These are phyloP conservation scores for Phytopythium boreale DNA, from an alignment of 352 stramenopile genomes.

Conservation along the genomic window DNA sequence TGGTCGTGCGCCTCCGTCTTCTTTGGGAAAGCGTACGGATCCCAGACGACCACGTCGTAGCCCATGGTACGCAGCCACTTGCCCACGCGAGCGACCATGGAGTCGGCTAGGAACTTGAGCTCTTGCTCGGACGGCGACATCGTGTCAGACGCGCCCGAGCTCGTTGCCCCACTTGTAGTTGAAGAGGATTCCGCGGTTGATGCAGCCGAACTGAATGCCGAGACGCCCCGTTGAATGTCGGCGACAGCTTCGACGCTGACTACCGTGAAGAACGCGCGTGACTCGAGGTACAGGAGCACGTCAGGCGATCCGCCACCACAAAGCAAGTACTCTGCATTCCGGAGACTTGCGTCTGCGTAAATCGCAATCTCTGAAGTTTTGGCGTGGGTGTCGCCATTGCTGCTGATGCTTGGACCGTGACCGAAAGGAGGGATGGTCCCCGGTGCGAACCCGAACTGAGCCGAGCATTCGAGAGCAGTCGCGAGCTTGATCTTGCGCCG, in stretches of 20 bases:
- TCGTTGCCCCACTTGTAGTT: neutral
- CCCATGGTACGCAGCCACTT: conserved; percentile 77
- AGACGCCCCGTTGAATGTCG: conserved; percentile 35
- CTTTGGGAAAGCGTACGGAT: conserved; percentile 29
- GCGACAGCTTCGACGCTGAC: conserved; percentile 26
- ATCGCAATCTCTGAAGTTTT: conserved; percentile 19
- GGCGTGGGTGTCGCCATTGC: neutral
- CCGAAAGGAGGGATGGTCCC: conserved; percentile 65
- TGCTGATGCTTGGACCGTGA: conserved; percentile 15
- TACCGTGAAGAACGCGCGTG: conserved; percentile 38
- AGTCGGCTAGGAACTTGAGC: conserved; percentile 73
- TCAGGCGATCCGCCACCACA: conserved; percentile 46
- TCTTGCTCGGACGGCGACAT: conserved; percentile 6
- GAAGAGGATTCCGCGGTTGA: neutral
- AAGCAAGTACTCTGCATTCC: conserved; percentile 32
- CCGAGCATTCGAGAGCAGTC: conserved; percentile 49
- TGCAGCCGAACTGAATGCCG: conserved; percentile 10
- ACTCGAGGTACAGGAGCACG: conserved; percentile 36
- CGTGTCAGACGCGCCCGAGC: neutral
- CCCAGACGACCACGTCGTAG: conserved; percentile 72
- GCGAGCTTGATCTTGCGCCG: conserved; percentile 69
- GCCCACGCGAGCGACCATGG: conserved; percentile 70
- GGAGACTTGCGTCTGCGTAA: conserved; percentile 38
- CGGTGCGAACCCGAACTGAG: conserved; percentile 59
- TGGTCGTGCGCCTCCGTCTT: conserved; percentile 32